Evolutionary conservation across 257 asterid genomes (phyloP).

Genomic region (Plectranthus barbatus): DNA sequence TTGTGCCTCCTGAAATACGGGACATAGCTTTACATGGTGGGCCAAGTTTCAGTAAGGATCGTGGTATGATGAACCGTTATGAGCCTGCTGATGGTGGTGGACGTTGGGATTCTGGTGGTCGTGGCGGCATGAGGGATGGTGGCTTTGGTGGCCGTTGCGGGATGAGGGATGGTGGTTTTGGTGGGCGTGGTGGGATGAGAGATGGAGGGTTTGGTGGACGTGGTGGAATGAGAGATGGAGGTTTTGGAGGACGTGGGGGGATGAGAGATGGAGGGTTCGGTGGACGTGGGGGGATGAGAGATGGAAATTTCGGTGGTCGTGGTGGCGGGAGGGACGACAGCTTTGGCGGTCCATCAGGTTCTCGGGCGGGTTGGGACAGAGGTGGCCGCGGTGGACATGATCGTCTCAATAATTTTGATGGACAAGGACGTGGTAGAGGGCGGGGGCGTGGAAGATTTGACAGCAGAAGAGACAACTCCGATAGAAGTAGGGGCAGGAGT

Average conservation of each 20-base stretch:
- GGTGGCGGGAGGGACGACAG: slow-evolving; percentile 52
- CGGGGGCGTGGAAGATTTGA: slow-evolving; percentile 76
- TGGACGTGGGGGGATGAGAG: slow-evolving; percentile 50
- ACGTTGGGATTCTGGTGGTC: no score
- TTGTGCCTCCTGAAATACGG: slow-evolving; percentile 74
- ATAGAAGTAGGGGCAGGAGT: slow-evolving; percentile 65
- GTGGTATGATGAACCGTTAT: no score
- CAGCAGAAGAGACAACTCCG: slow-evolving; percentile 50
- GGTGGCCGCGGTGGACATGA: slow-evolving; percentile 54
- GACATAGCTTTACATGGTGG: slow-evolving; percentile 81
- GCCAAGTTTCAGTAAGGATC: slow-evolving; percentile 53
- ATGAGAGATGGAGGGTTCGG: slow-evolving; percentile 42
- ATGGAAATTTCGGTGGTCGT: slow-evolving; percentile 45
- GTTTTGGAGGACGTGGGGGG: slow-evolving; percentile 55
- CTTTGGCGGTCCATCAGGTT: slow-evolving; percentile 41
- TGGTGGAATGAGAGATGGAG: slow-evolving; percentile 54
- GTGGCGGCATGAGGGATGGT: no score
- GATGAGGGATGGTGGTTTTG: slow-evolving; percentile 52
- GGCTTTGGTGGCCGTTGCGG: slow-evolving; percentile 73
- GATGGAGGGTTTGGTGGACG: slow-evolving; percentile 62
- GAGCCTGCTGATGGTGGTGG: no score
- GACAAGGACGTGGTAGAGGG: slow-evolving; percentile 69
- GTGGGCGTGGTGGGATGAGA: slow-evolving; percentile 62
- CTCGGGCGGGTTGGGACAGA: slow-evolving; percentile 67
- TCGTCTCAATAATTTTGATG: slow-evolving; percentile 40